phyloP scores from a whole-genome alignment of 148 eudicot genomes.

The Chenopodium formosanum region DNA sequence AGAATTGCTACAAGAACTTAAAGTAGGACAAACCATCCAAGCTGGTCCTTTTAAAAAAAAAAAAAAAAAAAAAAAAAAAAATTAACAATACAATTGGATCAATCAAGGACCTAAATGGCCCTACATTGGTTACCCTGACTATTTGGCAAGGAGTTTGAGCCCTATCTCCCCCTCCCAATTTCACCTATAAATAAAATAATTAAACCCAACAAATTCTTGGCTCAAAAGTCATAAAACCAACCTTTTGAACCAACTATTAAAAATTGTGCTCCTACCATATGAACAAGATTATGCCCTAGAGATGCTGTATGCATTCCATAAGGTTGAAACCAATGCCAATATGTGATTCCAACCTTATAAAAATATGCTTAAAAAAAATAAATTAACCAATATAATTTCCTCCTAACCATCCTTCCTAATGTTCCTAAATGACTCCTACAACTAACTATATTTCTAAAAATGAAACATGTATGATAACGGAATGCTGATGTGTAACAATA shows the following conservation, averaged over 20 bases:
- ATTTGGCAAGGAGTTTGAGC: constrained; percentile 26
- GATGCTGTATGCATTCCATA: constrained; percentile 43
- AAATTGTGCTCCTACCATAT: constrained; percentile 32
- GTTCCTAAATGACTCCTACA: constrained; percentile 29
- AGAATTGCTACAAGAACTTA: constrained; percentile 8
- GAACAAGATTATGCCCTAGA: constrained; percentile 39
- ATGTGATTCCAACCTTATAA: constrained; percentile 36
- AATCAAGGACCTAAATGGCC: constrained; percentile 26
- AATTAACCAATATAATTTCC: constrained; percentile 15
- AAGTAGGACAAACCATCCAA: constrained; percentile 32
- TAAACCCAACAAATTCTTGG: constrained; percentile 25
- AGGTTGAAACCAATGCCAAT: constrained; percentile 38
- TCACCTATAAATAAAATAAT: constrained; percentile 20
- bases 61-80: no score
- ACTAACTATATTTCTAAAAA: constrained; percentile 19
- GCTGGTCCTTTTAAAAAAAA: no score
- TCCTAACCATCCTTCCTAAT: constrained; percentile 19
- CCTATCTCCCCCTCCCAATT: constrained; percentile 30
- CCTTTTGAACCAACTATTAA: constrained; percentile 39
- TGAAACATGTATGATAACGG: constrained; percentile 26
- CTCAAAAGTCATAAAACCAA: constrained; percentile 47
- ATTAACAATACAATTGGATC: constrained; percentile 26
- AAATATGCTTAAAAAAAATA: constrained; percentile 18
- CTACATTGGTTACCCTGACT: constrained; percentile 26
- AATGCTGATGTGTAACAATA: not conserved